These are phyloP conservation scores for Gossypium arboreum DNA, from an alignment of 345 rosid genomes.

Conservation along the genomic window DNA sequence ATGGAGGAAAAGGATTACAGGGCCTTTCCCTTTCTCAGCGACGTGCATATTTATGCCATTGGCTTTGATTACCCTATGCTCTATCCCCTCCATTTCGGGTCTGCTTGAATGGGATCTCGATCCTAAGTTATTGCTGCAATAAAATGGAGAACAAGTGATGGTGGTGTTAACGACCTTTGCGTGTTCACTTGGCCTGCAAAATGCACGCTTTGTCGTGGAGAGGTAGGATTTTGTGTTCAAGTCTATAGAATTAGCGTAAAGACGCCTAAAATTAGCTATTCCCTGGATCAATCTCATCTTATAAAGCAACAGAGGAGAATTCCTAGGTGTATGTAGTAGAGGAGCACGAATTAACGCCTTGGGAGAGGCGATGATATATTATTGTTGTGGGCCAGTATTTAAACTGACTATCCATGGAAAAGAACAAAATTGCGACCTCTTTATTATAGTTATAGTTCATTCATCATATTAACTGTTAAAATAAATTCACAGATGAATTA, in stretches of 20 bases:
- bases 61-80: slow-evolving; percentile 44
- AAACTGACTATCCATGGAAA: no score
- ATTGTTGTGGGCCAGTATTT: no score
- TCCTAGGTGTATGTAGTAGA: not conserved
- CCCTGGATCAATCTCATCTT: not conserved
- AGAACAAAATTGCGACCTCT: no score
- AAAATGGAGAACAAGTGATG: not conserved
- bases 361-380: not conserved
- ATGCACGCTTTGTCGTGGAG: not conserved
- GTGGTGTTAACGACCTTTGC: no score
- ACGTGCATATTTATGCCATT: slow-evolving; percentile 76
- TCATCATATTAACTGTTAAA: no score
- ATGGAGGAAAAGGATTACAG: slow-evolving; percentile 60
- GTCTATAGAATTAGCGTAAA: not conserved
- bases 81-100: slow-evolving; percentile 41
- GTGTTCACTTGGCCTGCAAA: not conserved
- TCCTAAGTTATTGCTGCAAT: not conserved
- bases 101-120: not conserved
- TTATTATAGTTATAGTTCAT: no score
- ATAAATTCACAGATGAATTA: no score
- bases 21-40: slow-evolving; percentile 62
- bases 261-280: not conserved
- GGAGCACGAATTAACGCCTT: not conserved
- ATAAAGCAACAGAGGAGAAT: not conserved
- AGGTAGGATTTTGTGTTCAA: not conserved